Evolutionary conservation across 2,329 filamentous ascomycete genomes (phyloP).

Genomic region (Fusarium sp.): DNA sequence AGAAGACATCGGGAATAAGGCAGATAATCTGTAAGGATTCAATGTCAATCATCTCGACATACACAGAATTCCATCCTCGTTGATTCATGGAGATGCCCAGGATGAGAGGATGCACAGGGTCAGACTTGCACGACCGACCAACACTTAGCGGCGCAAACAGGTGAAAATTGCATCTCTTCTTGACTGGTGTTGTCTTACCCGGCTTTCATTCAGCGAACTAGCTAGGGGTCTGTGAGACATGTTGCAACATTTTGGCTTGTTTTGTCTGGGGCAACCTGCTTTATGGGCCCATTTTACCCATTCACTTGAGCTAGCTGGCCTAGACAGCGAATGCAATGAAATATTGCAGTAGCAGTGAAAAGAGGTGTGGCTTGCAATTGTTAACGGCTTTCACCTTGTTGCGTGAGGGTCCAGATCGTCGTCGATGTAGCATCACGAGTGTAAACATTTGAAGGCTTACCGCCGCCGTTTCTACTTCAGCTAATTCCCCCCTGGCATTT

Average conservation of each 20-base stretch:
- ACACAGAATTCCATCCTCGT: constrained; percentile 3
- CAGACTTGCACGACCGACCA: constrained; percentile 23
- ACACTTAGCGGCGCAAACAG: constrained; percentile 36
- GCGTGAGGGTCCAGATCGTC: constrained; percentile 25
- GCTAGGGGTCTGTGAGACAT: constrained; percentile 39
- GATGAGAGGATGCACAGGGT: constrained; percentile 22
- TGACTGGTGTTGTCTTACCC: constrained; percentile 24
- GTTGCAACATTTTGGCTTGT: constrained; percentile 21
- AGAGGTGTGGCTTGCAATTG: constrained; percentile 27
- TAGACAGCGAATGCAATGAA: constrained; percentile 16
- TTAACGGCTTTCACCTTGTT: constrained; percentile 26
- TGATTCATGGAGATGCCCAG: constrained; percentile 8
- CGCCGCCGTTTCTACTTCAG: constrained; percentile 4
- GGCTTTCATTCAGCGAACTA: constrained; percentile 29
- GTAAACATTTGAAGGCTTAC: constrained; percentile 33
- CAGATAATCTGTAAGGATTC: constrained; percentile 2
- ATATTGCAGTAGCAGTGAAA: constrained; percentile 5
- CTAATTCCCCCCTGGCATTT: constrained; percentile 19
- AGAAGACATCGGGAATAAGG: constrained; percentile 29
- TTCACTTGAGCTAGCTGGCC: background rate
- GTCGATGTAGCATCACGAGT: constrained; percentile 31
- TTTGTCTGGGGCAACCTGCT: constrained; percentile 41
- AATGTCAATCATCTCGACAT: constrained; percentile 4
- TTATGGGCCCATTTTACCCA: constrained; percentile 31
- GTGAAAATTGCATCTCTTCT: constrained; percentile 2